These are phyloP conservation scores for Pseudopithomyces maydicus DNA, from an alignment of 2,329 filamentous ascomycete genomes.

Conservation along the genomic window DNA sequence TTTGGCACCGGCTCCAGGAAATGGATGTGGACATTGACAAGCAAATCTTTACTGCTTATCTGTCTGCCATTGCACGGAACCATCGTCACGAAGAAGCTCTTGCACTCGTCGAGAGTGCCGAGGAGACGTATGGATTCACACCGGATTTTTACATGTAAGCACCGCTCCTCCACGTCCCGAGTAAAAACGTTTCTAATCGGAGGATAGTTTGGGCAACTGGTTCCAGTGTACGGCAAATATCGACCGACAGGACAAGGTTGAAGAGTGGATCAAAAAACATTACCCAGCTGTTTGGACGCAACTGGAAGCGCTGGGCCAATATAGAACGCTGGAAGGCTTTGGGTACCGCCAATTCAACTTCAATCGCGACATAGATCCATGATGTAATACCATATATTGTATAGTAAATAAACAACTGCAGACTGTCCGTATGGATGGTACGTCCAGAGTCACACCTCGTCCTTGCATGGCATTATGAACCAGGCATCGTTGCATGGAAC, in stretches of 20 bases:
- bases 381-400: neutral
- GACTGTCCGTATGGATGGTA: neutral
- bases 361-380: slow-evolving; percentile 42
- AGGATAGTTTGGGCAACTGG: slow-evolving; percentile 69
- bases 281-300: slow-evolving; percentile 74
- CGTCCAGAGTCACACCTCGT: no score
- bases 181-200: slow-evolving; percentile 15
- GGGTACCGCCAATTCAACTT: slow-evolving; percentile 43
- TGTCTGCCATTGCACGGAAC: slow-evolving; percentile 75
- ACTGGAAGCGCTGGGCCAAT: slow-evolving; percentile 60
- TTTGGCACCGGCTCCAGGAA: slow-evolving; percentile 72
- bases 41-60: slow-evolving; percentile 75
- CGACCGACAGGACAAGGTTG: slow-evolving; percentile 70
- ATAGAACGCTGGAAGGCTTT: slow-evolving; percentile 42
- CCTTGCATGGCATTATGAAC: no score
- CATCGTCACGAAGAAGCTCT: slow-evolving; percentile 72
- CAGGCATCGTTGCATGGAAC: no score
- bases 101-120: slow-evolving; percentile 68
- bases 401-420: neutral
- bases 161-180: neutral
- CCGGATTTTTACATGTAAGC: slow-evolving; percentile 76
- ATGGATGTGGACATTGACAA: slow-evolving; percentile 81
- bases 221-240: slow-evolving; percentile 74
- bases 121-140: slow-evolving; percentile 66
- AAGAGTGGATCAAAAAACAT: slow-evolving; percentile 72